Base-by-base conservation (phyloP, 768 basidiomycete genomes). In the Termitomyces titanicus region DNA sequence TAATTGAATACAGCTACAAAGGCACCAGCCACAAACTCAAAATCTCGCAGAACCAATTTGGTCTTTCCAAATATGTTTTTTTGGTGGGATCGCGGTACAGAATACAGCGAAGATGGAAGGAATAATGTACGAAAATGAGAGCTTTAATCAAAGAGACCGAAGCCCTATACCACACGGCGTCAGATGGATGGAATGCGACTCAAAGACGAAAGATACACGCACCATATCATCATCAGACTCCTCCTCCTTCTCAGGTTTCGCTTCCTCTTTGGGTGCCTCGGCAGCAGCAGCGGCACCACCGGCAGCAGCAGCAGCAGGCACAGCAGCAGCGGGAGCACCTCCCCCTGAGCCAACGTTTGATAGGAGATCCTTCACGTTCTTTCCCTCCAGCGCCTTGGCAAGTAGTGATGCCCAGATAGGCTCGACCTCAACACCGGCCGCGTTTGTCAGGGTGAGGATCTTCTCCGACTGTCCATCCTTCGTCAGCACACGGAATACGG, bases 341-440 rank as follows among this genome's bases (percentile, higher is more conserved):
- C 92, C 94, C 58, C 95, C 94, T 53, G 92, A 79, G 60, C 96
- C 95, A 60, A 99, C 94, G 79, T 93, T 96, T 59, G 90, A 89
- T 61, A 99, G 83, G 51, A 98, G 81, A 43, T 95, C 94, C 77
- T 93, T 98, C 67, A 99, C 84, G 78, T 98, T 85, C 83, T 96
- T 97, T 67, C 95, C 96, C 76, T 96, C 94, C 51, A 99, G 86
- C 34, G 97, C 96, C 74, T 97, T 98, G 59, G 96, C 91, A 68
- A 99, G 92, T 66, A 99, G 89, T 13, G 88, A 75, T 55, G 94
- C 94, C 97, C 97, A 98, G 79, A 99, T 98, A 55, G 95, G 83
- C 75, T 98, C 97, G 57, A 97, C 67, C 24, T 97, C 94, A 60
- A 93, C 79, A 55, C 76, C 75, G 51, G 96, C 97, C 52, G 92